phyloP scores from a whole-genome alignment of 2,329 filamentous ascomycete genomes.

The Neofusicoccum cordaticola region DNA sequence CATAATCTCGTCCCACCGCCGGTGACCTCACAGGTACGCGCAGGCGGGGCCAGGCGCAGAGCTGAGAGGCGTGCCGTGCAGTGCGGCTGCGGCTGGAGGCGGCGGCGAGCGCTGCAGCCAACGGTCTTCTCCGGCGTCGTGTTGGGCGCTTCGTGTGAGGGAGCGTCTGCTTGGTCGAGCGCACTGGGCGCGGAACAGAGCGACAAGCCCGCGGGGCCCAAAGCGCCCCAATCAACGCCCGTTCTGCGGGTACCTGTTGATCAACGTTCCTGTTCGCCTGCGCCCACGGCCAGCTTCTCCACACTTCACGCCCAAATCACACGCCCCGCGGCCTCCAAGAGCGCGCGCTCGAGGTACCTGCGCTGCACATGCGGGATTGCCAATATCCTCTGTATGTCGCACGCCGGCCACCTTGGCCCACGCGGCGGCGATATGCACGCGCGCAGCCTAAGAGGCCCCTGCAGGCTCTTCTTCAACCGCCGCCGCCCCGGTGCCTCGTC shows the following conservation, averaged over 20 bases:
- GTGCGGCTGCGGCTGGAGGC: not conserved
- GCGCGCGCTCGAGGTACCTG: not conserved
- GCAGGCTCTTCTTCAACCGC: not conserved
- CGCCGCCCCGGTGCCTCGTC: not conserved
- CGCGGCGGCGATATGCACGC: not conserved
- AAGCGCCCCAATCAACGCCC: not conserved
- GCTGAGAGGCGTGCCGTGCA: not conserved
- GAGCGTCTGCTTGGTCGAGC: slow-evolving; percentile 1
- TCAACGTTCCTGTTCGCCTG: not conserved
- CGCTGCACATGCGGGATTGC: not conserved
- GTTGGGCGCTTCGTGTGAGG: not conserved
- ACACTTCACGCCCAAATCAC: slow-evolving; percentile 4
- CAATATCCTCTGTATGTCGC: not conserved
- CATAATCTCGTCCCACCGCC: not conserved
- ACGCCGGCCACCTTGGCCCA: not conserved
- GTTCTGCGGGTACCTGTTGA: not conserved
- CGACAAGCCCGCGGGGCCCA: too few relatives aligned
- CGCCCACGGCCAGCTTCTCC: not conserved
- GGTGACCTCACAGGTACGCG: slow-evolving; percentile 6
- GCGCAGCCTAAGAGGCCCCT: not conserved
- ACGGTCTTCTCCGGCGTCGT: slow-evolving; percentile 4
- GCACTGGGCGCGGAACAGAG: not conserved
- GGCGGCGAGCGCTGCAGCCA: not conserved
- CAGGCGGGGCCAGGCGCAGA: not conserved
- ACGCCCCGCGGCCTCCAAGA: not conserved